Evolutionary conservation across 1,284 basidiomycete species (phyloP).

Genomic region (Melanopsichium pennsylvanicum): DNA sequence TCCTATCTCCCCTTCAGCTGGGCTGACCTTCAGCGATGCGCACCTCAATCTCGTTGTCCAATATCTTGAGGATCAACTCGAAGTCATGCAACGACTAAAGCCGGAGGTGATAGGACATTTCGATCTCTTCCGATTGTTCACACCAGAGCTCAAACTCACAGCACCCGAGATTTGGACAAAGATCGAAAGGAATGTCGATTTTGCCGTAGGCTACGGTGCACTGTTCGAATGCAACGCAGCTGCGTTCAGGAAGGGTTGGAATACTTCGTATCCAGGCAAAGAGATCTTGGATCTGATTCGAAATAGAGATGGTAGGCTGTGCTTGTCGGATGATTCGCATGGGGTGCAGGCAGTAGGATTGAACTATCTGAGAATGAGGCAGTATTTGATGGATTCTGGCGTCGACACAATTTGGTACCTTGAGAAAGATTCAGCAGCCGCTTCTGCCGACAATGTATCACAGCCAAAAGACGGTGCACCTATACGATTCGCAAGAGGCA

Average conservation of each 20-base stretch:
- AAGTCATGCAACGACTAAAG: conserved; percentile 70
- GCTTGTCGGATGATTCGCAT: conserved; percentile 94
- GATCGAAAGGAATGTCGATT: conserved; percentile 79
- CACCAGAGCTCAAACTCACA: conserved; percentile 73
- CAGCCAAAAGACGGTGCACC: neutral
- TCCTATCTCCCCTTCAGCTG: conserved; percentile 1
- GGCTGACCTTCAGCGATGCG: neutral
- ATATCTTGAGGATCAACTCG: conserved; percentile 60
- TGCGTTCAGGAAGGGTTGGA: conserved; percentile 90
- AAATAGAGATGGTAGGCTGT: conserved; percentile 75
- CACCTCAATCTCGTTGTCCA: conserved; percentile 29
- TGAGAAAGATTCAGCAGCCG: conserved; percentile 24
- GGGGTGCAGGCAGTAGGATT: conserved; percentile 86
- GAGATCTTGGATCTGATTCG: conserved; percentile 80
- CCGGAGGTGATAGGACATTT: conserved; percentile 94
- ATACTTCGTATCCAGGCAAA: conserved; percentile 78
- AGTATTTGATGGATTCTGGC: conserved; percentile 75
- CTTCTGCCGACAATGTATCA: neutral
- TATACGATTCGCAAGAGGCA: conserved; percentile 32
- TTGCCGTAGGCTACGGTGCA: conserved; percentile 82
- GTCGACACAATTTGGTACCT: conserved; percentile 79
- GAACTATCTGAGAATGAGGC: conserved; percentile 77
- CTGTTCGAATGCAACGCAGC: conserved; percentile 93
- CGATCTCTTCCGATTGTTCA: conserved; percentile 70
- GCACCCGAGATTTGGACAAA: conserved; percentile 69